Conservation (phyloP, 805 yeast species). For the Candida adriatica region DNA sequence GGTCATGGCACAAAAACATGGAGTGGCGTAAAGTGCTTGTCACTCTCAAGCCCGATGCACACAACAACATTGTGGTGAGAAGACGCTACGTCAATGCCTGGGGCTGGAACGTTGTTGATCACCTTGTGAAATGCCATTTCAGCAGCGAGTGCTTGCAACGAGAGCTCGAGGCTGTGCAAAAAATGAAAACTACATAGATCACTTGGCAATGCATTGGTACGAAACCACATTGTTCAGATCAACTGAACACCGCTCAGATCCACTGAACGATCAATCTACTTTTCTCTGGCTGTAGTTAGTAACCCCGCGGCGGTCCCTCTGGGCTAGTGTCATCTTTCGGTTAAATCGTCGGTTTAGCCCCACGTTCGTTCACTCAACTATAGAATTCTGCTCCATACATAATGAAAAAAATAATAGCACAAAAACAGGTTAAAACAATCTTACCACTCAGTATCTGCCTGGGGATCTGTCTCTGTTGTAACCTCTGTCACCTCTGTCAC, state of each 20-base stretch:
- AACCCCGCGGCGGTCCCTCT: no score
- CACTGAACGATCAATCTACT: no score
- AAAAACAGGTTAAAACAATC: slow-evolving; percentile 1
- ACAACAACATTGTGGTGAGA: slow-evolving; percentile 85
- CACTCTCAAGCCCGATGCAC: slow-evolving; percentile 85
- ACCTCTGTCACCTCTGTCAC: slow-evolving; percentile 31
- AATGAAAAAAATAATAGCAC: background rate
- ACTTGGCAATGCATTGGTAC: no score
- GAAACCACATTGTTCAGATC: no score
- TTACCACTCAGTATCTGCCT: slow-evolving; percentile 46
- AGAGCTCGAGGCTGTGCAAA: slow-evolving; percentile 2
- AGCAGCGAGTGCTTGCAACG: slow-evolving; percentile 13
- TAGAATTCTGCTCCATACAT: slow-evolving; percentile 6
- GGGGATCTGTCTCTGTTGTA: slow-evolving; percentile 68
- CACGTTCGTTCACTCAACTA: slow-evolving; percentile 15
- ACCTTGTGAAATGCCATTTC: slow-evolving; percentile 53
- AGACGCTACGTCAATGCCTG: slow-evolving; percentile 86
- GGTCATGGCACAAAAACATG: slow-evolving; percentile 80
- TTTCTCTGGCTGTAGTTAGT: no score
- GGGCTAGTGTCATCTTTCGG: no score
- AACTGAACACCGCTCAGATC: no score
- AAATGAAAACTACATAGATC: no score
- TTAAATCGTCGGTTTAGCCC: slow-evolving; percentile 2
- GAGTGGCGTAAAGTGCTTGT: slow-evolving; percentile 91
- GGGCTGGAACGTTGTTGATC: slow-evolving; percentile 92